phyloP scores from a whole-genome alignment of 2,329 filamentous ascomycete species.

The Colletotrichum endophyticum region DNA sequence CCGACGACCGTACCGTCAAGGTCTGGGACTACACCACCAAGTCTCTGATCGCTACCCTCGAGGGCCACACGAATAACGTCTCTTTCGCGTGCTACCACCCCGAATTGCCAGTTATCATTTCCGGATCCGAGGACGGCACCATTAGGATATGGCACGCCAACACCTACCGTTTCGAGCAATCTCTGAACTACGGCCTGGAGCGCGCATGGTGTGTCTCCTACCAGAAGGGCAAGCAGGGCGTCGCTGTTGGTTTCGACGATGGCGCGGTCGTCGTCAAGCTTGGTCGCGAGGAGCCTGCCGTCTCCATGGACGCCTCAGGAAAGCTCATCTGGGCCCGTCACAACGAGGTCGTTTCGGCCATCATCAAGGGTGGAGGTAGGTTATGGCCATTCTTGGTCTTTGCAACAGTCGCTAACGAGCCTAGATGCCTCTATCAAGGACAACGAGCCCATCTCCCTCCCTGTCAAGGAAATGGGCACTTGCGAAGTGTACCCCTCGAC shows the following conservation, averaged over 20 bases:
- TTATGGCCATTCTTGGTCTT: neutral
- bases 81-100: conserved; percentile 98
- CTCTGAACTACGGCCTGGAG: conserved; percentile 93
- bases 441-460: conserved; percentile 81
- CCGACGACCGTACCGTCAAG: conserved; percentile 83
- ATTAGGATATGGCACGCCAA: conserved; percentile 99
- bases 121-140: conserved; percentile 95
- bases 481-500: conserved; percentile 98
- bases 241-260: conserved; percentile 97
- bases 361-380: conserved; percentile 85
- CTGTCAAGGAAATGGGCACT: conserved; percentile 92
- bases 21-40: conserved; percentile 99
- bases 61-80: conserved; percentile 97
- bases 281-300: conserved; percentile 94
- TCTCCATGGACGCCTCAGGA: conserved; percentile 95
- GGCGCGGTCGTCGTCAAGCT: conserved; percentile 98
- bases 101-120: conserved; percentile 95
- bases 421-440: conserved; percentile 83
- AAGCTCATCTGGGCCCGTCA: conserved; percentile 97
- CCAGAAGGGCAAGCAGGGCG: conserved; percentile 90
- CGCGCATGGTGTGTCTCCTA: conserved; percentile 97
- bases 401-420: conserved; percentile 28
- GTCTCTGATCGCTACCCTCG: conserved; percentile 92
- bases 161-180: conserved; percentile 95
- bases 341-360: conserved; percentile 91